Evolutionary conservation across 768 basidiomycete genomes (phyloP).

Genomic region (Kwoniella sp.): DNA sequence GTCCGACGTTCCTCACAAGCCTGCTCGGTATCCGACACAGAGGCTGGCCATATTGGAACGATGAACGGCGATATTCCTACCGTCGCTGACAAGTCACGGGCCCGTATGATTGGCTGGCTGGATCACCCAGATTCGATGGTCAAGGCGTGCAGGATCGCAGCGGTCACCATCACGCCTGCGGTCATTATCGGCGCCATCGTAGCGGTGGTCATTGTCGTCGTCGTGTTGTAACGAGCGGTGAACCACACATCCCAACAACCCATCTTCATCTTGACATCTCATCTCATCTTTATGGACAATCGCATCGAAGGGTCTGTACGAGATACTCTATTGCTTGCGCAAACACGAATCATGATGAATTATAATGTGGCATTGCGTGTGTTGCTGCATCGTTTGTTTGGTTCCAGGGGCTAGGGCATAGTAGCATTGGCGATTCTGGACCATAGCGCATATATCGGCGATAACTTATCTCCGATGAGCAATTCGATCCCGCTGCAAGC

Average conservation of each 20-base stretch:
- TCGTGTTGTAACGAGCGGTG: neutral
- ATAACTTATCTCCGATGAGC: neutral
- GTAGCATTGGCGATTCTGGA: too few relatives aligned
- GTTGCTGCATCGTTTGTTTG: too few relatives aligned
- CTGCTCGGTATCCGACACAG: neutral
- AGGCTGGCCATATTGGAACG: neutral
- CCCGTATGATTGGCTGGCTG: neutral
- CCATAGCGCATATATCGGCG: neutral
- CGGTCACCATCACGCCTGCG: neutral
- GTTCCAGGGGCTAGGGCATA: too few relatives aligned
- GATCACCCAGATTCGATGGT: conserved; percentile 13
- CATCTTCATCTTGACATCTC: neutral
- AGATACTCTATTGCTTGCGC: too few relatives aligned
- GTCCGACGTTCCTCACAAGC: neutral
- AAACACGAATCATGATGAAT: too few relatives aligned
- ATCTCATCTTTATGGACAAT: neutral
- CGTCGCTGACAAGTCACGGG: neutral
- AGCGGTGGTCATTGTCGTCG: conserved; percentile 1
- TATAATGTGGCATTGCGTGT: too few relatives aligned
- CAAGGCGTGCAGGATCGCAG: conserved; percentile 7
- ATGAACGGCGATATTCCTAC: too few relatives aligned
- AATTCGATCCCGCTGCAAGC: too few relatives aligned
- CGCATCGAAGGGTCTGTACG: neutral
- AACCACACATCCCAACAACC: too few relatives aligned
- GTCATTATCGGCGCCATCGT: conserved; percentile 6